A percentile compares a stretch with the other conserved stretches of the same genome.
phyloP scores from a whole-genome alignment of 441 rosid species.

The Breynia disticha region DNA sequence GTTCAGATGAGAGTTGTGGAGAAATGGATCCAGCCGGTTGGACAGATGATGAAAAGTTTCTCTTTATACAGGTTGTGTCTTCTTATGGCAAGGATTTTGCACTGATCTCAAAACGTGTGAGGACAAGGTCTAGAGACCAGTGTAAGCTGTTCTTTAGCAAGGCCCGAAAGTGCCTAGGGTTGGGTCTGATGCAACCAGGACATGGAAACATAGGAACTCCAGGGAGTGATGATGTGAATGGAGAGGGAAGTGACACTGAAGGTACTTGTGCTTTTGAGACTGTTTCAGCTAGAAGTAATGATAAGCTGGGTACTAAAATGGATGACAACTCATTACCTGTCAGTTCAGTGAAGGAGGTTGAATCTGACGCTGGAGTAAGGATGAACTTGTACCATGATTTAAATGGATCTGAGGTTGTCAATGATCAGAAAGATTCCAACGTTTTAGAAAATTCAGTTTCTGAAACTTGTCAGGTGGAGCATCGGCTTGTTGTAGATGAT shows the following conservation, averaged over 20 bases:
- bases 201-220: slow-evolving; percentile 32
- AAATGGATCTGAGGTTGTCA: slow-evolving; percentile 29
- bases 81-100: slow-evolving; percentile 81
- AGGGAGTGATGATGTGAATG: slow-evolving; percentile 50
- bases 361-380: slow-evolving; percentile 22
- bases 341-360: slow-evolving; percentile 26
- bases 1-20: slow-evolving; percentile 89
- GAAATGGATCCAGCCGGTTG: slow-evolving; percentile 75
- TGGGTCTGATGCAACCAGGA: slow-evolving; percentile 53
- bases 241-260: slow-evolving; percentile 65
- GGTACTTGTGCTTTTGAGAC: slow-evolving; percentile 52
- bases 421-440: slow-evolving; percentile 22
- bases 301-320: slow-evolving; percentile 32
- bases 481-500: slow-evolving; percentile 15
- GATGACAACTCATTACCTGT: slow-evolving; percentile 29
- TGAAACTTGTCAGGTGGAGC: slow-evolving; percentile 23
- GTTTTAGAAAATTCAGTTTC: slow-evolving; percentile 23
- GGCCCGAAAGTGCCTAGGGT: slow-evolving; percentile 87
- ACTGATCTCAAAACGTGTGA: slow-evolving; percentile 46
- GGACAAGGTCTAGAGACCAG: slow-evolving; percentile 74
- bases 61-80: slow-evolving; percentile 62
- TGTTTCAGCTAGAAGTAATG: slow-evolving; percentile 37
- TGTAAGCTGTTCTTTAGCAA: slow-evolving; percentile 90
- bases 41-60: slow-evolving; percentile 86
- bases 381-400: slow-evolving; percentile 27